phyloP scores from a whole-genome alignment of 2,329 filamentous ascomycete species.

The Tricladium varicosporioides region DNA sequence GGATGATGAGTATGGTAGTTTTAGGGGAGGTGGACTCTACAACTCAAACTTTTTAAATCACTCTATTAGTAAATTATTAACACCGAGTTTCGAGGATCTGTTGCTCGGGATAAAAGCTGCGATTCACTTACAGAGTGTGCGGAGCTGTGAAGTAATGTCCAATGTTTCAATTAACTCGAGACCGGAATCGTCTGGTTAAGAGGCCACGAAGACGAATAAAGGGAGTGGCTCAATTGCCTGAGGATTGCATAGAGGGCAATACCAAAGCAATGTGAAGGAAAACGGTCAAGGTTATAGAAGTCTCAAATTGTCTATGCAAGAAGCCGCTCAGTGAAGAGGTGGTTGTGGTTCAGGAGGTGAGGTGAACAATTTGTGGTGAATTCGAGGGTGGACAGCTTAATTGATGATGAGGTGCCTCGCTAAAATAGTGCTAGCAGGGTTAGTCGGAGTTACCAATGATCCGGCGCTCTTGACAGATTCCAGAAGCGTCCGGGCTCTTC shows the following conservation, averaged over 20 bases:
- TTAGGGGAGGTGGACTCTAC: background rate
- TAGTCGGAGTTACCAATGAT: background rate
- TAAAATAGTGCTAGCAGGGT: background rate
- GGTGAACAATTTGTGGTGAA: background rate
- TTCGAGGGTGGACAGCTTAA: background rate
- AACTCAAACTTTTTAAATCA: too few relatives aligned
- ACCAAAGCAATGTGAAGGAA: conserved; percentile 7
- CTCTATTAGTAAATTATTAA: too few relatives aligned
- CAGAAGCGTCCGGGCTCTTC: too few relatives aligned
- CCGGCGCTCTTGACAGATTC: too few relatives aligned
- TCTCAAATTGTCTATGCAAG: conserved; percentile 19
- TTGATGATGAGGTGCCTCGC: background rate
- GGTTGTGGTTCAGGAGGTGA: background rate
- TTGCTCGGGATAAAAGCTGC: background rate
- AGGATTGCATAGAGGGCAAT: conserved; percentile 29
- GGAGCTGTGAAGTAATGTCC: background rate
- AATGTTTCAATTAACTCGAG: background rate
- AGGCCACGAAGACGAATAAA: conserved; percentile 29
- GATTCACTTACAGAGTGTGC: background rate
- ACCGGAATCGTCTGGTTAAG: conserved; percentile 7
- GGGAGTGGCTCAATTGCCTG: conserved; percentile 20
- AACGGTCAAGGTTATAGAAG: conserved; percentile 6
- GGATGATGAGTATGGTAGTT: background rate
- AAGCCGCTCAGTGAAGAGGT: conserved; percentile 13
- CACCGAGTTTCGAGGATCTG: too few relatives aligned